These are phyloP conservation scores for Clarkia xantiana DNA, from an alignment of 345 rosid species.

Conservation along the genomic window DNA sequence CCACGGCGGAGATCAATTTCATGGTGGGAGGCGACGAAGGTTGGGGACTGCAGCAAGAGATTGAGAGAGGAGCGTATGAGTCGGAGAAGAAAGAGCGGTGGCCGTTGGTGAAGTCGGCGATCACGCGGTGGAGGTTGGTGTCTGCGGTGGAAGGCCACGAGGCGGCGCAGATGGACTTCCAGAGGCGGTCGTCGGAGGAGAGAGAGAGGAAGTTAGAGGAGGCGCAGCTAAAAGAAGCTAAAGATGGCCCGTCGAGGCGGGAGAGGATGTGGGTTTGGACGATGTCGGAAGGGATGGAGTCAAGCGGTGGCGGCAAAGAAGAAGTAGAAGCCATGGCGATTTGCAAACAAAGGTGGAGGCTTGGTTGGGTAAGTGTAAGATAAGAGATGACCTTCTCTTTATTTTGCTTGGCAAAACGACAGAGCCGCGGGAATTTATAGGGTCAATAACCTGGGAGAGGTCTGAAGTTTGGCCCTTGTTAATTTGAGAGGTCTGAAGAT, in stretches of 20 bases:
- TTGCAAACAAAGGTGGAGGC: neutral
- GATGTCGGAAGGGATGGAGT: constrained; percentile 21
- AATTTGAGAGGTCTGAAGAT: no score
- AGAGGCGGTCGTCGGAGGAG: constrained; percentile 18
- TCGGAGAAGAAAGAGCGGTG: constrained; percentile 64
- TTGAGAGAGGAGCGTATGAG: constrained; percentile 22
- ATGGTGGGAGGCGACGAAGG: neutral
- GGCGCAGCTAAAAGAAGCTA: constrained; percentile 45
- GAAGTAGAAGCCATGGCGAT: neutral
- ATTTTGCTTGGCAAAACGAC: no score
- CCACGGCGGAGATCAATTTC: constrained; percentile 12
- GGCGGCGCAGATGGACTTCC: constrained; percentile 31
- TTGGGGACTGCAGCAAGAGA: neutral
- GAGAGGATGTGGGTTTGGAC: constrained; percentile 45
- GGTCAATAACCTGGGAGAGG: no score
- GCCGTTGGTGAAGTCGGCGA: constrained; percentile 30
- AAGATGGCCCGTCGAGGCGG: constrained; percentile 55
- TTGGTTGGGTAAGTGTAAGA: no score
- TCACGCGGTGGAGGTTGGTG: constrained; percentile 19
- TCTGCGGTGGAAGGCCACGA: constrained; percentile 63
- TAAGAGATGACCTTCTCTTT: no score
- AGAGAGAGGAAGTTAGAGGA: constrained; percentile 38
- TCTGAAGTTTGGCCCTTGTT: no score
- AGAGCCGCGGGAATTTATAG: constrained; percentile 1
- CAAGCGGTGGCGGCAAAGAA: neutral